phyloP scores from a whole-genome alignment of 2,329 filamentous ascomycete species.

The Helminthosporium solani region DNA sequence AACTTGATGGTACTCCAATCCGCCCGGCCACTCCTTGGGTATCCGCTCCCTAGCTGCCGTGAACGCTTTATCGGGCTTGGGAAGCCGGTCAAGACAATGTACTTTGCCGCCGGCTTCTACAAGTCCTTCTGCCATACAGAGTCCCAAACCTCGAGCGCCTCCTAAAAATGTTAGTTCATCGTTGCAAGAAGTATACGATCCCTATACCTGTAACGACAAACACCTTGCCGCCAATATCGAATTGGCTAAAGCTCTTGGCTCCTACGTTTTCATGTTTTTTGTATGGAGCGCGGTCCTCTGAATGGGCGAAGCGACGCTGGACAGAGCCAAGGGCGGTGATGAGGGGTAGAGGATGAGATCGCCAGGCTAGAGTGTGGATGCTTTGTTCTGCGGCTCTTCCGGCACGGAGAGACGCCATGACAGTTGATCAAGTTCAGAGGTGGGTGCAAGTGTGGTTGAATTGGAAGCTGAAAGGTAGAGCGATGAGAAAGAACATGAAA shows the following conservation, averaged over 20 bases:
- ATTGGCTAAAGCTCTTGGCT: slow-evolving; percentile 23
- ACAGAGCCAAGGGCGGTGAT: neutral
- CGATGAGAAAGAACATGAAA: too few species aligned
- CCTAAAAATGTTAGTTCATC: slow-evolving; percentile 43
- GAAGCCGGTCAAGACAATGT: slow-evolving; percentile 63
- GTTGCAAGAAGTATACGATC: slow-evolving; percentile 29
- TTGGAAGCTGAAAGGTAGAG: too few species aligned
- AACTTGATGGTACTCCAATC: slow-evolving; percentile 70
- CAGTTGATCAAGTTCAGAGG: too few species aligned
- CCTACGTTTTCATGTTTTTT: slow-evolving; percentile 19
- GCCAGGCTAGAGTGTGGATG: slow-evolving; percentile 13
- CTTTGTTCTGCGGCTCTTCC: neutral
- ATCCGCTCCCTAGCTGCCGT: slow-evolving; percentile 62
- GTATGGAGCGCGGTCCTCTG: slow-evolving; percentile 16
- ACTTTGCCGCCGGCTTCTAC: slow-evolving; percentile 73
- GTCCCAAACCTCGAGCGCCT: slow-evolving; percentile 67
- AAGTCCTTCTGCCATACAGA: slow-evolving; percentile 70
- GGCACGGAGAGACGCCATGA: too few species aligned
- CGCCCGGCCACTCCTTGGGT: slow-evolving; percentile 59
- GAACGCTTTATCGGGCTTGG: slow-evolving; percentile 60
- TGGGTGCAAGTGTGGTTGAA: too few species aligned
- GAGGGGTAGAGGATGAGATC: neutral
- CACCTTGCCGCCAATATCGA: slow-evolving; percentile 34
- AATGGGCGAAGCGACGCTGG: slow-evolving; percentile 3
- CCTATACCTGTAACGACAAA: slow-evolving; percentile 61